Evolutionary conservation across 768 basidiomycete genomes (phyloP), one percentile per base, ranked within the genome.

Genomic region (Naganishia kalamii): DNA sequence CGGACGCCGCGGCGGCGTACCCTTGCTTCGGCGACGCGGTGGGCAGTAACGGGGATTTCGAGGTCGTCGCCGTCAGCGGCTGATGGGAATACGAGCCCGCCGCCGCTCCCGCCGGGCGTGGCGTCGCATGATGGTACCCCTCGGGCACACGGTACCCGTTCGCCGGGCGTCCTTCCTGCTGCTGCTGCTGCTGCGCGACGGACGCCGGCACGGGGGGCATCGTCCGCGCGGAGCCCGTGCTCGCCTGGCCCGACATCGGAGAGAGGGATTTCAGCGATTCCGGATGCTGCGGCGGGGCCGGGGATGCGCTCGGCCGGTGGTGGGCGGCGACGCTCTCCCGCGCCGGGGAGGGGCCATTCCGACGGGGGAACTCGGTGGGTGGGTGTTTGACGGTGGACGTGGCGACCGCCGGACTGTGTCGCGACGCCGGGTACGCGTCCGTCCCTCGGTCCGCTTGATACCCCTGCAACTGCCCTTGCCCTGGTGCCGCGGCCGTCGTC

Each of bases 11-110:
- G 21, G 54, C 40, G 17, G 54, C 54, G 27, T 23, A 57, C 4
- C 15, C 27, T 33, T 57, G 54, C 27, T 57, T 57, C 23, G 54
- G 54, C 21, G 54, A 57, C 2, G 27, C 54, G n/a, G 33, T 57
- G 12, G 33, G 37, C 23, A 57, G 19, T 11, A 25, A 57, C 8
- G 54, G 54, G 1, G 54, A 57, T 41, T 57, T 57, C 3, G 54
- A 57, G 3, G 54, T 40, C 27, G 54, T 41, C 21, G 52, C 52
- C 11, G 54, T 57, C 8, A 57, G 27, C 23, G 54, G 54, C 35
- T 57, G 54, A 40, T 57, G 54, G 12, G 54, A 57, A 57, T 57
- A 57, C 8, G 54, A 57, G 10, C 54, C 54, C 21, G 21, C 37
- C 10, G 54, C 23, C 54, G 54, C 11, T 3, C 35, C 21, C 6